Percentiles rank a stretch among this genome's conserved stretches.
Conservation (phyloP, 805 yeast genomes). For the Hanseniaspora clermontiae region DNA sequence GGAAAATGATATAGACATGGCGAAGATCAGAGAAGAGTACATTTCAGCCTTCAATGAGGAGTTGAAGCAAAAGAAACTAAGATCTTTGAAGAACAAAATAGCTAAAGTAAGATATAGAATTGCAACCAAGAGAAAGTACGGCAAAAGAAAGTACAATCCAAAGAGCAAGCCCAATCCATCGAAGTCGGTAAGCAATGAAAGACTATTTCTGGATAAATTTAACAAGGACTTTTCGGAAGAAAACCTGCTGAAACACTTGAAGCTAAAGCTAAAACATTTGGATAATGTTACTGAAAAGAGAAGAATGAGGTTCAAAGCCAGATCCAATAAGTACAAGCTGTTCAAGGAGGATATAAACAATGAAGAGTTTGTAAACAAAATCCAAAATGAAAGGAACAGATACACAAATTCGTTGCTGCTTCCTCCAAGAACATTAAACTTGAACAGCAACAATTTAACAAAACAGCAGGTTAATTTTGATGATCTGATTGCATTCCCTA, state of each 20-base stretch:
- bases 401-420: slow-evolving; percentile 6
- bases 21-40: slow-evolving; percentile 4
- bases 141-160: slow-evolving; percentile 8
- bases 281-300: neutral
- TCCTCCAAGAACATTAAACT: slow-evolving; percentile 12
- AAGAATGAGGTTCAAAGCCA: neutral
- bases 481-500: neutral
- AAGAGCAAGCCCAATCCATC: neutral
- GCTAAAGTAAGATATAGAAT: slow-evolving; percentile 8
- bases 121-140: neutral
- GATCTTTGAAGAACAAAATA: slow-evolving; percentile 7
- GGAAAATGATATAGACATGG: slow-evolving; percentile 18
- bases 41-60: neutral
- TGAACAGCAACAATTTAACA: neutral
- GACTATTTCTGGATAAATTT: neutral
- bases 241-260: neutral
- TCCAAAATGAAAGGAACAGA: slow-evolving; percentile 4
- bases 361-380: neutral
- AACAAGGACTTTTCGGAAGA: neutral
- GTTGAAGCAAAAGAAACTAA: neutral
- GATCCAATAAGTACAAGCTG: slow-evolving; percentile 1
- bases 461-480: neutral
- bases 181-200: neutral
- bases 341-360: slow-evolving; percentile 7
- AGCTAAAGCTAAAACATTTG: neutral